A percentile compares a stretch with the other conserved stretches of the same genome.
These are phyloP conservation scores for Gnomoniopsis smithogilvyi DNA, from an alignment of 2,329 filamentous ascomycete genomes.

Conservation along the genomic window DNA sequence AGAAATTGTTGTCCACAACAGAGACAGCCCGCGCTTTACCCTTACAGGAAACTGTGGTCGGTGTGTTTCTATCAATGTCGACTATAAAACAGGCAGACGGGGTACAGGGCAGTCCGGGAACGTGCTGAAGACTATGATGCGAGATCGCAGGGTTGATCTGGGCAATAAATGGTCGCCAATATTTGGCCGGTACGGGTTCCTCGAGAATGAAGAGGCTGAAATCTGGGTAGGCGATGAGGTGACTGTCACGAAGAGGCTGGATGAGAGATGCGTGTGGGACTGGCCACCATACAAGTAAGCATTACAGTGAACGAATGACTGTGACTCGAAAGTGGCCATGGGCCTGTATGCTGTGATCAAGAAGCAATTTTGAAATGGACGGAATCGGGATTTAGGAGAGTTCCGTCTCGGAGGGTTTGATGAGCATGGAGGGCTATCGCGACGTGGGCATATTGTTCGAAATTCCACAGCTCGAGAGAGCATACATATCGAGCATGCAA, in stretches of 20 bases:
- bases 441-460: too few species aligned
- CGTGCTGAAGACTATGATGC: slow-evolving; percentile 67
- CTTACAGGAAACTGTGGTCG: slow-evolving; percentile 69
- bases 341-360: background rate
- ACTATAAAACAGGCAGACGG: slow-evolving; percentile 62
- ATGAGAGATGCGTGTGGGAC: slow-evolving; percentile 13
- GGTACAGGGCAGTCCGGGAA: slow-evolving; percentile 55
- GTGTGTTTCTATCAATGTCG: slow-evolving; percentile 68
- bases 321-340: background rate
- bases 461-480: too few species aligned
- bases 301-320: background rate
- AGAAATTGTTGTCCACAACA: slow-evolving; percentile 46
- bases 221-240: slow-evolving; percentile 57
- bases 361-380: background rate
- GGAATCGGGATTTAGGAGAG: too few species aligned
- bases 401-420: background rate
- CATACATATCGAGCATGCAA: too few species aligned
- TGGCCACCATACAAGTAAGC: slow-evolving; percentile 14
- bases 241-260: slow-evolving; percentile 41
- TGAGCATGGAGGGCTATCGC: background rate
- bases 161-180: slow-evolving; percentile 66
- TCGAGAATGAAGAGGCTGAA: slow-evolving; percentile 32
- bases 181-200: slow-evolving; percentile 71
- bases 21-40: slow-evolving; percentile 36
- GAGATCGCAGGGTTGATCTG: slow-evolving; percentile 66